Conservation (phyloP, 2,329 filamentous ascomycete species). For the Fusarium dlaminii region DNA sequence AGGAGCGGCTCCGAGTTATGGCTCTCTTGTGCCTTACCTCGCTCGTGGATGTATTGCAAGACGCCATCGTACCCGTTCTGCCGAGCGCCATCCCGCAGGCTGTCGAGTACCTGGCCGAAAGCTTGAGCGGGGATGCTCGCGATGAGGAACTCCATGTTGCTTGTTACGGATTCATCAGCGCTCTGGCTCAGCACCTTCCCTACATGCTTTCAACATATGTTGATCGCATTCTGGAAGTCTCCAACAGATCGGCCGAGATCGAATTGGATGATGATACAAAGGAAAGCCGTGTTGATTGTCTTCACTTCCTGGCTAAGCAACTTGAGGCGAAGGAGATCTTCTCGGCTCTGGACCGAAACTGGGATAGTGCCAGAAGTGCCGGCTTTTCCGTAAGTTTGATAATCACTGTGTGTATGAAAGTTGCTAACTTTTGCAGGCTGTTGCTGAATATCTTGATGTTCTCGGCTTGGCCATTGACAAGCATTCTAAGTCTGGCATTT, state of each 20-base stretch:
- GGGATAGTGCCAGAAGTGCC: constrained; percentile 69
- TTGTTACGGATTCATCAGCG: constrained; percentile 79
- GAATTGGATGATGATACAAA: constrained; percentile 69
- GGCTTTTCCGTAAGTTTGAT: constrained; percentile 68
- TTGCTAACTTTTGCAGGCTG: constrained; percentile 61
- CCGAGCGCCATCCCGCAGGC: constrained; percentile 78
- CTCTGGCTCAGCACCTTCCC: constrained; percentile 83
- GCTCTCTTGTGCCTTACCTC: constrained; percentile 91
- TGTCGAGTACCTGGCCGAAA: constrained; percentile 75
- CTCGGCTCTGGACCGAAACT: constrained; percentile 75
- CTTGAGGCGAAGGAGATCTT: constrained; percentile 82
- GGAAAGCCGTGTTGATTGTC: constrained; percentile 73
- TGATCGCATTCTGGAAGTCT: constrained; percentile 75
- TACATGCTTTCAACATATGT: constrained; percentile 88
- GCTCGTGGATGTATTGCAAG: constrained; percentile 85
- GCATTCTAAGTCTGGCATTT: constrained; percentile 80
- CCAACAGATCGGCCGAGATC: constrained; percentile 74
- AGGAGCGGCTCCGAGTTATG: constrained; percentile 79
- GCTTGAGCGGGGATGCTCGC: constrained; percentile 61
- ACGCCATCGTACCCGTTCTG: constrained; percentile 85
- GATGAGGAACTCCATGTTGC: constrained; percentile 80
- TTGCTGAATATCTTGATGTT: constrained; percentile 74
- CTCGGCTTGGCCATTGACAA: constrained; percentile 78
- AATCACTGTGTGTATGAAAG: background rate
- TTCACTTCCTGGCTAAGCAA: constrained; percentile 79